Evolutionary conservation across 495 filamentous ascomycete species (phyloP).

Genomic region (Opeltia flavorubescens): DNA sequence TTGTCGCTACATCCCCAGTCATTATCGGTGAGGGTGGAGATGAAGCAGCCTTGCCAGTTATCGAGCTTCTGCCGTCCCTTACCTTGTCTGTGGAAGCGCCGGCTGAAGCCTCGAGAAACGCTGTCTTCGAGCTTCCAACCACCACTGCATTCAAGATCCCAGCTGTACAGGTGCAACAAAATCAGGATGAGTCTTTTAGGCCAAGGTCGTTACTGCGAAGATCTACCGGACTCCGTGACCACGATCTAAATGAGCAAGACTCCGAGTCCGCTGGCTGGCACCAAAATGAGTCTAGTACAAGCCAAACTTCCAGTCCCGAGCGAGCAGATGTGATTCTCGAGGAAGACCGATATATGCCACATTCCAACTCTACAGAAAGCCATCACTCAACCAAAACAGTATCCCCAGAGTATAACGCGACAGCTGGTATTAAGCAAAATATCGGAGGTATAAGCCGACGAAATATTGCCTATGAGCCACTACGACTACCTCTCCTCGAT

Average conservation of each 20-base stretch:
- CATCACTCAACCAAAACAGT: too few species aligned
- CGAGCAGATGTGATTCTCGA: too few species aligned
- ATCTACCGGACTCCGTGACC: slow-evolving; percentile 1
- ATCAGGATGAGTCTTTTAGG: background rate
- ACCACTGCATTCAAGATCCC: background rate
- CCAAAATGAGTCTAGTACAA: background rate
- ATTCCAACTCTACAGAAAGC: too few species aligned
- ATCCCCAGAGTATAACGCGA: too few species aligned
- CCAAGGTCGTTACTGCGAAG: background rate
- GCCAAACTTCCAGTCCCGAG: too few species aligned
- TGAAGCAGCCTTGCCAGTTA: slow-evolving; percentile 53
- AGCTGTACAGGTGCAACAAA: background rate
- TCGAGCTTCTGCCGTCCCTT: slow-evolving; percentile 47
- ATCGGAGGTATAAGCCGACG: too few species aligned
- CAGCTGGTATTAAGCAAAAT: too few species aligned
- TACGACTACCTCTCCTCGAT: background rate
- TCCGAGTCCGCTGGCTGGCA: background rate
- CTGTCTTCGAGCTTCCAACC: background rate
- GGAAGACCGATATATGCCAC: too few species aligned
- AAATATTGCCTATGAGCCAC: too few species aligned
- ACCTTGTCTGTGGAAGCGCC: slow-evolving; percentile 19
- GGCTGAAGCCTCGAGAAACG: background rate
- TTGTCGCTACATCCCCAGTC: slow-evolving; percentile 50
- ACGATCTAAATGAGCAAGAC: background rate
- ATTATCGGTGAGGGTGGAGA: slow-evolving; percentile 82